Evolutionary conservation across 768 basidiomycete genomes (phyloP).

Genomic region (button mushroom (Agaricus bisporus)): DNA sequence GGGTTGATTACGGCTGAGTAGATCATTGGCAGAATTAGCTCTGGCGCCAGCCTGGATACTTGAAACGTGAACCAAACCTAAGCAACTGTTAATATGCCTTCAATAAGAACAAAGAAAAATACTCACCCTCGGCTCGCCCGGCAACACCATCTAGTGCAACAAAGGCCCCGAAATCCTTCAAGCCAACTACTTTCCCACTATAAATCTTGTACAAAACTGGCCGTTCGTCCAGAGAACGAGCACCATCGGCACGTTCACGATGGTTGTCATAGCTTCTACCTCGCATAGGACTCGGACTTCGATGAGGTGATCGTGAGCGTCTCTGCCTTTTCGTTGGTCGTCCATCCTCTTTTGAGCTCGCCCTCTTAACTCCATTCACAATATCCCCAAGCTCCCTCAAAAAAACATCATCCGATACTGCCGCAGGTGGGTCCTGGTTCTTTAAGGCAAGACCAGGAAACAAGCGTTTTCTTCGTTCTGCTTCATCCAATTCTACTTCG

Average conservation of each 20-base stretch:
- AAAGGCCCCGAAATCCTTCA: constrained; percentile 97
- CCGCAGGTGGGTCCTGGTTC: constrained; percentile 60
- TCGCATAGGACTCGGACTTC: constrained; percentile 56
- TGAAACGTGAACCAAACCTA: constrained; percentile 98
- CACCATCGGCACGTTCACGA: constrained; percentile 28
- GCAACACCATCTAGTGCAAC: constrained; percentile 81
- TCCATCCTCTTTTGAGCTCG: constrained; percentile 20
- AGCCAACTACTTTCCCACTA: constrained; percentile 71
- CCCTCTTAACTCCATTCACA: constrained; percentile 65
- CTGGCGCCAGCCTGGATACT: constrained; percentile 83
- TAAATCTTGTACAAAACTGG: constrained; percentile 96
- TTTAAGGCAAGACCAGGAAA: constrained; percentile 88
- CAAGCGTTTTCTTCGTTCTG: constrained; percentile 75
- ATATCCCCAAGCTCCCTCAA: constrained; percentile 88
- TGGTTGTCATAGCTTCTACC: constrained; percentile 43
- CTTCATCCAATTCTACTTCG: constrained; percentile 42
- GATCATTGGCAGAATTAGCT: constrained; percentile 81
- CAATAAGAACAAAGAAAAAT: not conserved
- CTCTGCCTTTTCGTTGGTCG: constrained; percentile 59
- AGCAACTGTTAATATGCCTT: constrained; percentile 10
- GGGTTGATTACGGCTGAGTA: constrained; percentile 75
- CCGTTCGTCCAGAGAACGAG: constrained; percentile 59
- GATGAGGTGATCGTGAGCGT: constrained; percentile 43
- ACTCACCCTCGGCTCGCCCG: constrained; percentile 84
- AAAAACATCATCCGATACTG: constrained; percentile 69